Evolutionary conservation across 768 basidiomycete species (phyloP), one percentile per base, ranked within the genome.

Genomic region (Cantharellus anzutake): DNA sequence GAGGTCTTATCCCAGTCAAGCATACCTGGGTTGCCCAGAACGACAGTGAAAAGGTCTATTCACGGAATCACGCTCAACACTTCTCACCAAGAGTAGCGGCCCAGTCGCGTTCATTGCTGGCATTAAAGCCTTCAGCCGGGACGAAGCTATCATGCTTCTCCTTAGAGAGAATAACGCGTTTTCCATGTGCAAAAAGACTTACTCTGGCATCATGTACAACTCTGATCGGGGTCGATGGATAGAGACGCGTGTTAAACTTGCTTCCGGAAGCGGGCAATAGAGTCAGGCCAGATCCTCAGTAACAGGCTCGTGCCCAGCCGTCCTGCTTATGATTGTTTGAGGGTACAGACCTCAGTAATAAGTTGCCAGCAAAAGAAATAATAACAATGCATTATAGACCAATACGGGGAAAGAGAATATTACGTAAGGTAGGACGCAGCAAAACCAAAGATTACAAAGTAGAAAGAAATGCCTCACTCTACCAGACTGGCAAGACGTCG

Each of bases 401-500:
- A 29, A 48, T 11, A 48, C 11, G 44, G 29, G 44, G 44, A 48
- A 48, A 48, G 11, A 48, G 44, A 48, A 48, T 11, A 48, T 11
- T 48, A 48, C 44, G 29, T 48, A 48, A 29, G 29, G 29, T 48
- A 48, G 44, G 29, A 48, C 29, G 44, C 11, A 61, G 29, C 5
- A 39, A 35, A 60, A 35, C 14, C 4, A 41, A 11, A 38, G 20
- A 42, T 5, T 60, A 16, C 53, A 14, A 41, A 59, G 35, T 48
- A 35, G 59, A 55, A 55, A 42, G 40, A 57, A 57, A 7, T 7
- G 38, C 40, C 60, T 62, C 60, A 62, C 48, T 60, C 82, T 65
- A 91, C 88, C 65, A 91, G 74, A 65, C 88, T 86, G 63, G 89
- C 89, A 67, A 91, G 75, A 65, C 89, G 82, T 66, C 90, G 80